Evolutionary conservation across 768 basidiomycete species (phyloP), one percentile per base, ranked within the genome.

Genomic region (Coprinopsis cinerea): DNA sequence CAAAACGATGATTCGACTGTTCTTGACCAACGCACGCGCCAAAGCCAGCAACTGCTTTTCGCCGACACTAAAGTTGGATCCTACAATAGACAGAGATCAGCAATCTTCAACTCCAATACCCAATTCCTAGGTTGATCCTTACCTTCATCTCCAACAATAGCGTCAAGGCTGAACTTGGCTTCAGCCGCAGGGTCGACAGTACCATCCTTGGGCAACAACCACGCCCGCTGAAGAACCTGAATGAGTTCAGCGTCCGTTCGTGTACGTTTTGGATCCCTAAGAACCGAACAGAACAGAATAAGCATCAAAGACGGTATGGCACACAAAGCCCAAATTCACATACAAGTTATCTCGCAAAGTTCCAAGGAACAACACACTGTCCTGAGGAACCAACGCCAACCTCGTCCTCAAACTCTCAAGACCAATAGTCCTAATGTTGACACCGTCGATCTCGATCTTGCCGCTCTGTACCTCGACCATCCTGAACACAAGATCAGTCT

Each of bases 301-400:
- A 23, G 18, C 15, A 3, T 18, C 6, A 39, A 47, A 36, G 36
- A 7, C 17, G 14, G 23, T 24, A 20, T n/a, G 13, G 14, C 51
- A 79, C 20, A 26, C 42, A 30, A 18, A 2, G 22, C 15, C n/a
- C 51, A 15, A 47, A 42, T 25, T 42, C n/a, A 39, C 36, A 18
- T 39, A 59, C 76, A 78, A 48, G 62, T 75, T 74, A 54, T 79
- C 64, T 55, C 78, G 61, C 34, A 13, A 27, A 27, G 32, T 45
- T 32, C 23, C 18, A 41, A 54, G n/a, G 34, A 39, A 34, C 13
- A 15, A 37, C 26, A 23, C 18, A 51, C 18, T 3, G 24, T 83
- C 80, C 62, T 85, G 86, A 1, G 85, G 86, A 10, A 89, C 83
- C 35, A 87, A 73, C 2, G 83, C 79, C 2, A 88, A 62, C 17